Base-by-base conservation (phyloP, 1,284 basidiomycete species). In the Ustilago curta region DNA sequence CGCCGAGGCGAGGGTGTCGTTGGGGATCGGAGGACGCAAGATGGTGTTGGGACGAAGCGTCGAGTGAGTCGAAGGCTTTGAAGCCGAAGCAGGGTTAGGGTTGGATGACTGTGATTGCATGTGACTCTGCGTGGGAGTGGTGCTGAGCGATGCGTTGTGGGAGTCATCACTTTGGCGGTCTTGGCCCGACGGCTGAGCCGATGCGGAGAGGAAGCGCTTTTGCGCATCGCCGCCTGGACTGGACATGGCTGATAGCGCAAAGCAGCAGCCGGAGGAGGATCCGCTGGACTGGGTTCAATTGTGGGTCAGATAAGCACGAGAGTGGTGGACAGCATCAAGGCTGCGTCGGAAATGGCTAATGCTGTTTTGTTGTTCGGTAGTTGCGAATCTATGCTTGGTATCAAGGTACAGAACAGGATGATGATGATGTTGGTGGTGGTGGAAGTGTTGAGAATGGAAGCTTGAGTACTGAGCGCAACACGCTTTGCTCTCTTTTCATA, bases 111-210 rank as follows among this genome's bases (percentile, higher is more conserved):
- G 21, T 7, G 58, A 32, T 23, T 66, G 74, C 37, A 77, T 58
- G 32, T 77, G 73, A 44, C 65, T 70, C 42, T 78, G 76, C 4
- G 69, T 78, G 8, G 76, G 73, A 7, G 73, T 78, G 29, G 76
- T 78, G 68, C 73, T 76, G 60, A 78, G 73, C 12, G 76, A 78
- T 29, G 73, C 62, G 29, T 48, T 58, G 16, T 58, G 49, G 5
- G 68, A 59, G 11, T 77, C 71, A 35, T 74, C 61, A 27, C 56
- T 60, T 16, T 50, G 53, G 8, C 45, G 25, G 16, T 50, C 37
- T 14, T 53, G 31, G 8, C 25, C 25, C 1, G 44, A 39, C 54
- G 59, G 59, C 18, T 43, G 54, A 19, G 31, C 55, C 42, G 59
- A 51, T 14, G 57, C 18, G 29, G 35, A 23, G 23, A 23, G 29